phyloP scores from a whole-genome alignment of 2,329 filamentous ascomycete species.

The Amauroascus niger region DNA sequence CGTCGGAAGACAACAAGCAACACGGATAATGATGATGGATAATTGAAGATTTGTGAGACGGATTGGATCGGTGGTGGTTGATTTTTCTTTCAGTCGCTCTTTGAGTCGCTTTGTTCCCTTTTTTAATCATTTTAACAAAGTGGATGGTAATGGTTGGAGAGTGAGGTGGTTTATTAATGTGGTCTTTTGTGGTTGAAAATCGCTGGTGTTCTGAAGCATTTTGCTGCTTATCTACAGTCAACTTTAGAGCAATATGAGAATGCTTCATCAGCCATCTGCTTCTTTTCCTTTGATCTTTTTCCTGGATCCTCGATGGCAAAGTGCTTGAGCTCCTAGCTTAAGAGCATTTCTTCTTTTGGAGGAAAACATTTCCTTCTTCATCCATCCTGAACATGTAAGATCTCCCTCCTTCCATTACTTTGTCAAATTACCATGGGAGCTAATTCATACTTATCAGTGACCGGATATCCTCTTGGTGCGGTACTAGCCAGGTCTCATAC shows the following conservation, averaged over 20 bases:
- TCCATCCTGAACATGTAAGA: too few species aligned
- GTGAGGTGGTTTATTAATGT: not conserved
- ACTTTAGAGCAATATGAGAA: constrained; percentile 1
- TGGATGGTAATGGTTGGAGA: constrained; percentile 1
- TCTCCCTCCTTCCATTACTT: too few species aligned
- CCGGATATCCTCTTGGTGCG: too few species aligned
- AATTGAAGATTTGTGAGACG: not conserved
- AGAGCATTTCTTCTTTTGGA: too few species aligned
- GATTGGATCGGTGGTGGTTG: not conserved
- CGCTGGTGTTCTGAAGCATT: constrained; percentile 10
- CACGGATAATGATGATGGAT: not conserved
- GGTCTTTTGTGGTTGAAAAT: not conserved
- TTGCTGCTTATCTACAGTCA: not conserved
- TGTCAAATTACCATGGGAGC: too few species aligned
- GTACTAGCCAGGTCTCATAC: too few species aligned
- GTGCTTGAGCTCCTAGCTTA: too few species aligned
- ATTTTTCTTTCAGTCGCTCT: constrained; percentile 14
- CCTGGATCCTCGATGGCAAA: not conserved
- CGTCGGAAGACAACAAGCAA: not conserved
- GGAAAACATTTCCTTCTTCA: too few species aligned
- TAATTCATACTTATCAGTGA: too few species aligned
- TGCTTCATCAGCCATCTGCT: constrained; percentile 6
- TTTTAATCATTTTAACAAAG: not conserved
- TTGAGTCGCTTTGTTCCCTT: constrained; percentile 6
- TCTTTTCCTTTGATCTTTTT: not conserved